phyloP scores from a whole-genome alignment of 139 green algal genomes.

The Deuterostichococcus epilithicus region DNA sequence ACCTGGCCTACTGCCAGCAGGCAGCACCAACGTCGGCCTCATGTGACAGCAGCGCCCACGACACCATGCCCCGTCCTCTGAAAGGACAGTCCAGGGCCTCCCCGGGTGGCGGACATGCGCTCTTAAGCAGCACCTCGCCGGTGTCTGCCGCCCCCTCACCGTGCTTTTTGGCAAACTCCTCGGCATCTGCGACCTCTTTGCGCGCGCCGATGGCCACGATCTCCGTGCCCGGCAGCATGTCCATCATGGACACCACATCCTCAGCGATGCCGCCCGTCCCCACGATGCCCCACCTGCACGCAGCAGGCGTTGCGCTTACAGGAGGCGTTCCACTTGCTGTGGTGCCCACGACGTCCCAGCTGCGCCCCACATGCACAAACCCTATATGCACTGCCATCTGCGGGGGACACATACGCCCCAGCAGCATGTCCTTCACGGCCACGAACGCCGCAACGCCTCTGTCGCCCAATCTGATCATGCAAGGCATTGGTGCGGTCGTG shows the following conservation, averaged over 20 bases:
- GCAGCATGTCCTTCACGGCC: no score
- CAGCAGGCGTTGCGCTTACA: not conserved
- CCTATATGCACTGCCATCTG: no score
- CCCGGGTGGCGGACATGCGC: not conserved
- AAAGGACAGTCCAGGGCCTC: not conserved
- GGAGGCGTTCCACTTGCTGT: no score
- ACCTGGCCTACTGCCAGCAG: not conserved
- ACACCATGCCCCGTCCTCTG: not conserved
- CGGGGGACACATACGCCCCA: no score
- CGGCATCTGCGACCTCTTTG: not conserved
- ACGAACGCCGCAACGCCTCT: no score
- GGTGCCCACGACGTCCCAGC: no score
- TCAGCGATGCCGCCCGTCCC: constrained; percentile 18
- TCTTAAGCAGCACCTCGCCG: not conserved
- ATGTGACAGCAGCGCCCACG: no score
- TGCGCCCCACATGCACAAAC: no score
- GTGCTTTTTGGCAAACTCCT: constrained; percentile 14
- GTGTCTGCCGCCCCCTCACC: not conserved
- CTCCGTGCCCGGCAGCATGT: constrained; percentile 12
- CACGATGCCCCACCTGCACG: not conserved
- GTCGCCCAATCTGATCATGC: no score
- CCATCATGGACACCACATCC: constrained; percentile 10
- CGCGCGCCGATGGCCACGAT: not conserved
- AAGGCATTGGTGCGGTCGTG: no score
- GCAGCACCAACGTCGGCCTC: no score